phyloP scores from a whole-genome alignment of 441 rosid species.

The Gossypium laxum region DNA sequence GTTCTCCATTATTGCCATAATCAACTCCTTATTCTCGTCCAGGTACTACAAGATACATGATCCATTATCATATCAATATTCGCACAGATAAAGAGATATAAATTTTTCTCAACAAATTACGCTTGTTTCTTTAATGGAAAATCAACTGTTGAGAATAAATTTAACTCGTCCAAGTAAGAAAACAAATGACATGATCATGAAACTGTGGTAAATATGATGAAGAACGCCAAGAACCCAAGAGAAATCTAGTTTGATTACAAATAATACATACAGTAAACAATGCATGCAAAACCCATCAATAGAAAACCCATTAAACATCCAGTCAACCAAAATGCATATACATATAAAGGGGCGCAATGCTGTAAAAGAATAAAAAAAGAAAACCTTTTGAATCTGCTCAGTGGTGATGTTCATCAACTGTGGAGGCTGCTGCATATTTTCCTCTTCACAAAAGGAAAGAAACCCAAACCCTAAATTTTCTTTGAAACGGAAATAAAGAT shows the following conservation, averaged over 20 bases:
- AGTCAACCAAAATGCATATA: background rate
- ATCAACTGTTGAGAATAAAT: background rate
- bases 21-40: conserved; percentile 31
- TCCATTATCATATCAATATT: background rate
- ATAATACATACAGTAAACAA: background rate
- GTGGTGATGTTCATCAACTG: conserved; percentile 26
- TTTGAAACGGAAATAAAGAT: background rate
- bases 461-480: conserved; percentile 12
- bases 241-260: background rate
- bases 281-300: conserved; percentile 18
- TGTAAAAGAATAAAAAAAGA: background rate
- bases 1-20: conserved; percentile 24
- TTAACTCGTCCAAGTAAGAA: background rate
- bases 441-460: background rate
- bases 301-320: background rate
- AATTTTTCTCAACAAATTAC: background rate
- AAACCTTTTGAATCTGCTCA: conserved; percentile 41
- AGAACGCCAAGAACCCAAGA: background rate
- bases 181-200: background rate
- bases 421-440: conserved; percentile 20
- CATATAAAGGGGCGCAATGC: background rate
- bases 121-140: background rate
- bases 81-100: background rate
- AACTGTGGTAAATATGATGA: background rate
- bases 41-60: conserved; percentile 17